Conservation (phyloP, 2,329 filamentous ascomycete genomes). For the Arthroderma sp. region DNA sequence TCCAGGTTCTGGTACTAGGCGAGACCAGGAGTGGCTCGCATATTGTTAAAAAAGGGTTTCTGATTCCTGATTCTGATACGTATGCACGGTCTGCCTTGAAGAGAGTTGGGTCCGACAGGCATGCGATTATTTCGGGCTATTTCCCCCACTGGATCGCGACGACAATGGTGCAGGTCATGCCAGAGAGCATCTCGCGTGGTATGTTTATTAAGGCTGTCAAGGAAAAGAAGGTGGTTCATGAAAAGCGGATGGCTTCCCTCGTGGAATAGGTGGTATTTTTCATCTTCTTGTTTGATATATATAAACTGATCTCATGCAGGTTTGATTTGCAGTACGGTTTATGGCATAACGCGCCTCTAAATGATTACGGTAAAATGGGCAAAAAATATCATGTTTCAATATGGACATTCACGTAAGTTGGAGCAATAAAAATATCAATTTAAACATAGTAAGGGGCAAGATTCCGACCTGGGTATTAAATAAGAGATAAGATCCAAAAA, state of each 20-base stretch:
- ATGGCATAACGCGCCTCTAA: too few species aligned
- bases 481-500: not conserved
- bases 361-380: not conserved
- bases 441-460: not conserved
- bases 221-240: not conserved
- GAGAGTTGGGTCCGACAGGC: slow-evolving; percentile 26
- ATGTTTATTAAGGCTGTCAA: not conserved
- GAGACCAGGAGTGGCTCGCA: slow-evolving; percentile 22
- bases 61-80: slow-evolving; percentile 20
- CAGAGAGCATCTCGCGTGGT: not conserved
- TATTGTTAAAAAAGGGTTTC: slow-evolving; percentile 16
- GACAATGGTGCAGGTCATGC: slow-evolving; percentile 8
- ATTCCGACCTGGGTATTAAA: not conserved
- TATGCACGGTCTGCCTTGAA: slow-evolving; percentile 25
- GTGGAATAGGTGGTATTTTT: not conserved
- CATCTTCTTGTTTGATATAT: not conserved
- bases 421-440: not conserved
- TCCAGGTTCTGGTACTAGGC: slow-evolving; percentile 29
- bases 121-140: slow-evolving; percentile 22
- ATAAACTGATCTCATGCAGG: not conserved
- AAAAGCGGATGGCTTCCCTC: not conserved
- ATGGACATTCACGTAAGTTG: not conserved
- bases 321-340: too few species aligned
- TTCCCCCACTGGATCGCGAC: slow-evolving; percentile 24
- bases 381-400: not conserved